Base-by-base conservation (phyloP, 1,284 basidiomycete species). In the Violaceomyces palustris region DNA sequence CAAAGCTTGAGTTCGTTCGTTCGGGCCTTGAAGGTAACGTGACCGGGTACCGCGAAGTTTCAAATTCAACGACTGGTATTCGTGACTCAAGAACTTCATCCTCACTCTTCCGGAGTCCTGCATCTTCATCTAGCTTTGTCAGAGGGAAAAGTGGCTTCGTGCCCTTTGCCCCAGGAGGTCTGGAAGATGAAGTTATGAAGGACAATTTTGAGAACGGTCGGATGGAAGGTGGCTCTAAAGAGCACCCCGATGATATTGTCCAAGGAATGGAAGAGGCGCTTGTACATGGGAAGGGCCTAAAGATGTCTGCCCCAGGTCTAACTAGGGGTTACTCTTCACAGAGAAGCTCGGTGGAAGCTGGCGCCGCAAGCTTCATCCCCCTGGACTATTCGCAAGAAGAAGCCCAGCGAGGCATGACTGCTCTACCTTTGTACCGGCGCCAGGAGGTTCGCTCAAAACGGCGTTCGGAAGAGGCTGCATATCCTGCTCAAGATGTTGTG, bases 81-180 rank as follows among this genome's bases (percentile, higher is more conserved):
- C 45, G 54, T 17, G 56, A 66, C 34, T 47, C 52, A 9, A 56
- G 48, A 30, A 61, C 45, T 12, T 67, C 48, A 5, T 88, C 87
- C 7, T 87, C 88, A 10, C 78, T 93, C 50, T 82, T 85, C 47
- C 82, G 91, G 45, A 86, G 86, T 8, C 90, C 89, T 4, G 87
- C 82, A 6, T 46, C 54, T 5, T 78, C 77, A 35, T 80, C 81
- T 55, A 85, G 83, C 54, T 97, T 97, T 74, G 90, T 96, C 7
- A 79, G 91, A 48, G 92, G 92, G 36, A 94, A 92, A 74, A 86
- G 88, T 24, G 86, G 87, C 19, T 84, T 92, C 74, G 82, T 93
- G 3, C 92, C 92, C 0, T 61, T 61, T 25, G 59, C 54, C 9
- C 59, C 59, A 2, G 53, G 59, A 9, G 58, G 55, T 30, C 32